Percentiles rank a stretch among this genome's conserved stretches.
phyloP scores from a whole-genome alignment of 164 flowering plant species.

The Tinospora cordifolia region DNA sequence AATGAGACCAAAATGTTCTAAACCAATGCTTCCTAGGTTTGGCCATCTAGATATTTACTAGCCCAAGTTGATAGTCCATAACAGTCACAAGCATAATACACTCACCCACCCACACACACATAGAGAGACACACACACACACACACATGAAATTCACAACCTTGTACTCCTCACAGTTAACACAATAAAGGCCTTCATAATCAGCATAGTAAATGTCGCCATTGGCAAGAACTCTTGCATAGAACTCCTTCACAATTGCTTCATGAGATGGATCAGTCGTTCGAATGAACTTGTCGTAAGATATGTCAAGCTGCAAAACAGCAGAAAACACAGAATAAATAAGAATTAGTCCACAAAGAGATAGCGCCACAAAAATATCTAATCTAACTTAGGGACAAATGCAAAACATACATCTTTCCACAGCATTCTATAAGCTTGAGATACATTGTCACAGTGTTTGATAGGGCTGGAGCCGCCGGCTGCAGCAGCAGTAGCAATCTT shows the following conservation, averaged over 20 bases:
- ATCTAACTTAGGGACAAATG: not conserved
- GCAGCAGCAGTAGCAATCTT: constrained; percentile 88
- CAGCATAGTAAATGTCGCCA: constrained; percentile 88
- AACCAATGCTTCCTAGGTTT: too few species aligned
- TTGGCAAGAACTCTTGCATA: constrained; percentile 70
- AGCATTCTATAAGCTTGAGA: constrained; percentile 73
- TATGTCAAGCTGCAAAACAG: constrained; percentile 62
- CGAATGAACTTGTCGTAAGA: constrained; percentile 89
- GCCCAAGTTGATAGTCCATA: too few species aligned
- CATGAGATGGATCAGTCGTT: constrained; percentile 82
- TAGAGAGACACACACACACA: too few species aligned
- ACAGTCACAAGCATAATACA: too few species aligned
- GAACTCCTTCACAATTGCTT: constrained; percentile 82
- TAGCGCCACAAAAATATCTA: not conserved
- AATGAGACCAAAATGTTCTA: too few species aligned
- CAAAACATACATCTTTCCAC: constrained; percentile 64
- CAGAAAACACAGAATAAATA: constrained; percentile 1
- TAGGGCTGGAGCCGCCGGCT: constrained; percentile 59
- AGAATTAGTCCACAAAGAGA: constrained; percentile 1
- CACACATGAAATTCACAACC: constrained; percentile 31
- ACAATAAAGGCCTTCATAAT: constrained; percentile 93
- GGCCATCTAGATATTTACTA: too few species aligned
- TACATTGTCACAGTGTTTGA: constrained; percentile 67
- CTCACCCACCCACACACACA: too few species aligned
- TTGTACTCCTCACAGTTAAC: constrained; percentile 96